Evolutionary conservation across 495 filamentous ascomycete species (phyloP).

Genomic region (Aspergillus bertholletiae): DNA sequence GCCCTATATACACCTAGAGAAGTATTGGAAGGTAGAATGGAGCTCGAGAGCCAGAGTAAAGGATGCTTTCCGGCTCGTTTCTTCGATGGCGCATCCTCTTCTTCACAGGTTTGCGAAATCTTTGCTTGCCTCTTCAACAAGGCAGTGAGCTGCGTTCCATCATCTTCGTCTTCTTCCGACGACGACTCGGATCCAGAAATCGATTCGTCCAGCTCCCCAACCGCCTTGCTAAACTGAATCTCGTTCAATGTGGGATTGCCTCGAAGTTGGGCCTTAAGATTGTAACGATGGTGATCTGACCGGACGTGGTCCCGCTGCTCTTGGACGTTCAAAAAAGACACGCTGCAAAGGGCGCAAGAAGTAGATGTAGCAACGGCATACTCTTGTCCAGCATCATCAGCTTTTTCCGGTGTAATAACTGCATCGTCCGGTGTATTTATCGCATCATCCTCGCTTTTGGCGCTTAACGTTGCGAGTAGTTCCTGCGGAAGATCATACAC

Average conservation of each 20-base stretch:
- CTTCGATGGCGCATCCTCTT: constrained; percentile 47
- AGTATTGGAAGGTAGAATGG: constrained; percentile 68
- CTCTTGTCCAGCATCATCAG: constrained; percentile 33
- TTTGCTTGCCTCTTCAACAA: constrained; percentile 81
- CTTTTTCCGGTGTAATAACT: constrained; percentile 15
- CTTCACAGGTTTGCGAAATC: constrained; percentile 52
- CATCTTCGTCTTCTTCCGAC: constrained; percentile 52
- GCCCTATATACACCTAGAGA: constrained; percentile 83
- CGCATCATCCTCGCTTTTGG: constrained; percentile 46
- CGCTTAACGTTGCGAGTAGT: constrained; percentile 65
- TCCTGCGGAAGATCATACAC: constrained; percentile 85
- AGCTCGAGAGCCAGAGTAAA: constrained; percentile 79
- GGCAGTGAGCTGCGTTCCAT: constrained; percentile 56
- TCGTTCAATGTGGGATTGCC: constrained; percentile 68
- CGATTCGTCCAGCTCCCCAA: constrained; percentile 83
- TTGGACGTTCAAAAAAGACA: constrained; percentile 63
- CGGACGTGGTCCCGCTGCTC: constrained; percentile 84
- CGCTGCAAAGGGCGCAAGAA: constrained; percentile 76
- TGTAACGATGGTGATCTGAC: constrained; percentile 93
- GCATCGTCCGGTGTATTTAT: constrained; percentile 22
- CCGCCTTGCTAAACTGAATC: constrained; percentile 74
- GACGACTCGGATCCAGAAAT: constrained; percentile 76
- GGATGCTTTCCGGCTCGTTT: constrained; percentile 65
- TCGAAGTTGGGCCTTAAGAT: constrained; percentile 82
- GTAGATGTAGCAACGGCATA: constrained; percentile 58